Base-by-base conservation (phyloP, 441 rosid genomes). In the Erysimum pusillum region DNA sequence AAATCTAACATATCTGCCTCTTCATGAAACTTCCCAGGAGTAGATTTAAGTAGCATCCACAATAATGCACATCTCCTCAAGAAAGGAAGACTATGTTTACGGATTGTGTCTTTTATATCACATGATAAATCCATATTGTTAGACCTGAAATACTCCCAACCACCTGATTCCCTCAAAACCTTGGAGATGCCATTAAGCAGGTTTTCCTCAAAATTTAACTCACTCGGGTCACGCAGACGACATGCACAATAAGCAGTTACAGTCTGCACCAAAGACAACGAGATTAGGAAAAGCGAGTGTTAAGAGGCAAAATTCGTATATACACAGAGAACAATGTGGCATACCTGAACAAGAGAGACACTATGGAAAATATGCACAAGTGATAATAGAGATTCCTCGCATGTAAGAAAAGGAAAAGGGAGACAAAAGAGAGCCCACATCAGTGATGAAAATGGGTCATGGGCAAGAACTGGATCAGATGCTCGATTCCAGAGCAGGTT, bases 341-440 rank as follows among this genome's bases (percentile, higher is more conserved):
- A 72, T 63, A 94, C 99, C 99, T 97, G 99, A 79, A 88, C 79
- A 61, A 92, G 54, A 71, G 91, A 81, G 80, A 93, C 98, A 67
- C 76, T 71, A 83, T 97, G 85, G 88, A 94, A 94, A 62, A 91
- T 59, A 86, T 94, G 99, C 79, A 97, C 87, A 71, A 94, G 92
- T 69, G 97, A 86, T 67, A 93, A 73, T 66, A 94, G 80, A 69
- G 97, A 92, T 61, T 92, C 93, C 81, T 89, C 79, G 69, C 99
- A 91, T 15, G 86, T 87, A 63, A 97, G 69, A 83, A 94, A 92
- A 70, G 97, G 97, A 68, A 61, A 81, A 45, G 99, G 99, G 78
- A 97, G 99, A 81, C 99, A 97, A 82, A 87, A 97, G 73, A 97
- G 84, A 82, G 88, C 83, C 99, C 99, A 97, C 96, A 94, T 94